phyloP scores from a whole-genome alignment of 306 rosid species.

The Cyclanthera cordifolia region DNA sequence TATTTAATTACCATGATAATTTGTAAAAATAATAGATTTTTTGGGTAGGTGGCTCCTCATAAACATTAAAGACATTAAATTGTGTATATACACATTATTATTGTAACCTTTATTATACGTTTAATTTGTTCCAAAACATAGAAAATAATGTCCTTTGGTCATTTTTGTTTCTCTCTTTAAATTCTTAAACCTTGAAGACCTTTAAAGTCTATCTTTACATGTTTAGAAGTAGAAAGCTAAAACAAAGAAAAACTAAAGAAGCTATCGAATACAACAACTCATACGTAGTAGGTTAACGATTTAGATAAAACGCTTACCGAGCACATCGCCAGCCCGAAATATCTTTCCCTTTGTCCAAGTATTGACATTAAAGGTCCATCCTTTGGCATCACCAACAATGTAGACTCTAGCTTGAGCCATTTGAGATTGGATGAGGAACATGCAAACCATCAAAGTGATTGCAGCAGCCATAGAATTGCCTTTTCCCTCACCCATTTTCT shows the following conservation, averaged over 20 bases:
- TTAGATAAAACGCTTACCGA: not conserved
- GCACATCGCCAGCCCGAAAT: not conserved
- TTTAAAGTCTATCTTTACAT: too few relatives aligned
- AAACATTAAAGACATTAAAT: too few relatives aligned
- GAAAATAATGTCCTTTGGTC: too few relatives aligned
- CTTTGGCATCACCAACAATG: conserved; percentile 2
- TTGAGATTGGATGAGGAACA: not conserved
- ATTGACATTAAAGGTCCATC: conserved; percentile 10
- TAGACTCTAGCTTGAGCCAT: not conserved
- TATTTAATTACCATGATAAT: too few relatives aligned
- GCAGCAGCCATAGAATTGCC: not conserved
- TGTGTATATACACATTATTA: too few relatives aligned
- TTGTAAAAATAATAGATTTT: too few relatives aligned
- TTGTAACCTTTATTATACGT: too few relatives aligned
- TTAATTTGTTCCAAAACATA: not conserved
- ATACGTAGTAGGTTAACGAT: not conserved
- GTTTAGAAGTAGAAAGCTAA: not conserved
- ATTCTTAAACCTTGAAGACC: not conserved
- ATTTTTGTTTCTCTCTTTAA: too few relatives aligned
- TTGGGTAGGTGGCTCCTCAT: too few relatives aligned
- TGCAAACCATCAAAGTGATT: not conserved
- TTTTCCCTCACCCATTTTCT: conserved; percentile 11
- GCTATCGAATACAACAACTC: not conserved
- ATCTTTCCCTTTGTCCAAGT: conserved; percentile 1
- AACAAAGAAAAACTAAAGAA: not conserved